Evolutionary conservation across 2,329 filamentous ascomycete genomes (phyloP).

Genomic region (Botrytis galanthina): DNA sequence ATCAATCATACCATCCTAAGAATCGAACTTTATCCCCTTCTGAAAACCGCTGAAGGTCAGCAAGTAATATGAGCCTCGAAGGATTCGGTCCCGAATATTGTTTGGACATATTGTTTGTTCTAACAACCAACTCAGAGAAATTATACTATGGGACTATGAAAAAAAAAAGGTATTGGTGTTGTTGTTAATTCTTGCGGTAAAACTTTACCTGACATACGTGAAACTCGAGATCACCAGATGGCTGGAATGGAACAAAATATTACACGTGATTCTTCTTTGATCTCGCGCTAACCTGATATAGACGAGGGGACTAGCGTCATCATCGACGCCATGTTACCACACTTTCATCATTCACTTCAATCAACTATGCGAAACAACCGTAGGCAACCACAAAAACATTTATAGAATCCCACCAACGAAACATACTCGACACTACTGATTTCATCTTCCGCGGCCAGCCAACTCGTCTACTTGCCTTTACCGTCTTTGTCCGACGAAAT

Average conservation of each 20-base stretch:
- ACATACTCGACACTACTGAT: not conserved
- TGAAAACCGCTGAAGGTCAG: conserved; percentile 30
- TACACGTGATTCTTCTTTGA: not conserved
- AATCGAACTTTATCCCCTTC: conserved; percentile 77
- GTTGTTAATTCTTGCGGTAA: not conserved
- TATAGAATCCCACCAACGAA: not conserved
- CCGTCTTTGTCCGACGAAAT: conserved; percentile 24
- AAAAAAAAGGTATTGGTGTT: not conserved
- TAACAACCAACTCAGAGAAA: not conserved
- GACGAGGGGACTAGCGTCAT: conserved; percentile 24
- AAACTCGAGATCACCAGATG: not conserved
- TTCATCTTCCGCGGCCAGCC: not conserved
- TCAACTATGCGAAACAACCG: conserved; percentile 20
- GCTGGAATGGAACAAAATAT: not conserved
- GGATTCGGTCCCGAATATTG: conserved; percentile 35
- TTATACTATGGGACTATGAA: not conserved
- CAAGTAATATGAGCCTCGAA: conserved; percentile 33
- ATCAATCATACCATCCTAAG: conserved; percentile 73
- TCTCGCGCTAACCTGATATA: conserved; percentile 5
- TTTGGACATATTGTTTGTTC: conserved; percentile 21
- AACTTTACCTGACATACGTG: not conserved
- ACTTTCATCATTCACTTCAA: conserved; percentile 30
- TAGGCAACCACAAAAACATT: conserved; percentile 27
- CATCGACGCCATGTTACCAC: conserved; percentile 24
- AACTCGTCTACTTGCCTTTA: not conserved